Conservation (phyloP, 2,329 filamentous ascomycete species). For the Cladosporium colombiae region DNA sequence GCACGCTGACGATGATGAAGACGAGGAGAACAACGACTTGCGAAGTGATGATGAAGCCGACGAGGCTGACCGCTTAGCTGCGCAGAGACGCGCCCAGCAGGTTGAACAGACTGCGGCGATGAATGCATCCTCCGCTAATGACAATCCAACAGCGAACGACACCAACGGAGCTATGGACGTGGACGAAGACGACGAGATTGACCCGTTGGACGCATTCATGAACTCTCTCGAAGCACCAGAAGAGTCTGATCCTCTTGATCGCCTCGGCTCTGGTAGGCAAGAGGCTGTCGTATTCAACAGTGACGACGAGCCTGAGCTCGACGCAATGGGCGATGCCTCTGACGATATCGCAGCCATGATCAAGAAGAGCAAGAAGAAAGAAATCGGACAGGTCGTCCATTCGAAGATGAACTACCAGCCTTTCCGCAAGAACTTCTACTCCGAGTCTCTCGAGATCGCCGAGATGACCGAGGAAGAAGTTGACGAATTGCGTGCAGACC, state of each 20-base stretch:
- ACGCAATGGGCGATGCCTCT: conserved; percentile 63
- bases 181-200: conserved; percentile 70
- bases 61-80: conserved; percentile 78
- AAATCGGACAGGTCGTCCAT: conserved; percentile 86
- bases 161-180: conserved; percentile 34
- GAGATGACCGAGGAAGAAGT: conserved; percentile 84
- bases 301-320: conserved; percentile 68
- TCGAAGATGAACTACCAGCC: conserved; percentile 79
- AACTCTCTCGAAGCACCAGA: conserved; percentile 61
- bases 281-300: conserved; percentile 85
- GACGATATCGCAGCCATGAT: conserved; percentile 65
- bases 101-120: conserved; percentile 41
- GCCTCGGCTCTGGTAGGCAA: conserved; percentile 51
- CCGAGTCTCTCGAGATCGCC: conserved; percentile 80
- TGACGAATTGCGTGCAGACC: conserved; percentile 75
- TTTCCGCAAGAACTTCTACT: conserved; percentile 93
- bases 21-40: conserved; percentile 66
- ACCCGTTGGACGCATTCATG: conserved; percentile 98
- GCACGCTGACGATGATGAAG: conserved; percentile 57
- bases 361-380: conserved; percentile 85
- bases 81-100: conserved; percentile 69
- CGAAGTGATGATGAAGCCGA: conserved; percentile 85
- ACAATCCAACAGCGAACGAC: conserved; percentile 12
- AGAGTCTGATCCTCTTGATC: conserved; percentile 33
- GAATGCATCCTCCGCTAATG: conserved; percentile 5